These are phyloP conservation scores for Massariosphaeria phaeospora DNA, from an alignment of 495 filamentous ascomycete species.

Conservation along the genomic window DNA sequence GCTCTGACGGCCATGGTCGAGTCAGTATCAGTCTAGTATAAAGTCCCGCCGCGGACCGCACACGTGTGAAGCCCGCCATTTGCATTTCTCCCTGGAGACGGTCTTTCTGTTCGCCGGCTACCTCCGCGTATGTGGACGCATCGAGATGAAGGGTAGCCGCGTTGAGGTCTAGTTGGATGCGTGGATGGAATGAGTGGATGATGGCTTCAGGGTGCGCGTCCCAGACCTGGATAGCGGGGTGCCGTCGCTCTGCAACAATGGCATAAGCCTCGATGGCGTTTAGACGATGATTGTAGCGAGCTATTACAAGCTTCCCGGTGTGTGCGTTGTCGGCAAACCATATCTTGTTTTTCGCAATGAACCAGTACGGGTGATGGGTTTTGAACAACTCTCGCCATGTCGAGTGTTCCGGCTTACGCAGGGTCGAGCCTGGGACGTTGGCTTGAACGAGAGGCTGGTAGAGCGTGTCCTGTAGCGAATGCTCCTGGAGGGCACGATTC, in stretches of 20 bases:
- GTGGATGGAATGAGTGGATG: conserved; percentile 68
- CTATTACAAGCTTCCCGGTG: conserved; percentile 64
- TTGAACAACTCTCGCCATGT: conserved; percentile 55
- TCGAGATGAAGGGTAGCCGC: conserved; percentile 60
- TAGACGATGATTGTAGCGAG: conserved; percentile 63
- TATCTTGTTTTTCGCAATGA: conserved; percentile 68
- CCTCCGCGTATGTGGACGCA: conserved; percentile 30
- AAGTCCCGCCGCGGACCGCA: conserved; percentile 37
- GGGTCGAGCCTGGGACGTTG: conserved; percentile 16
- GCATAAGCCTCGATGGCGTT: conserved; percentile 78
- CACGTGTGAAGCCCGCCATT: conserved; percentile 49
- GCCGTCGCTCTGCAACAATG: conserved; percentile 58
- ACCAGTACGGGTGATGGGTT: conserved; percentile 77
- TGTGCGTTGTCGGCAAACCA: conserved; percentile 78
- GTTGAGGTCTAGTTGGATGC: conserved; percentile 62
- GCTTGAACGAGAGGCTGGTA: conserved; percentile 37
- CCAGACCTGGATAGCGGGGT: conserved; percentile 56
- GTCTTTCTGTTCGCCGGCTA: background rate
- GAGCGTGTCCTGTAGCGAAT: conserved; percentile 34
- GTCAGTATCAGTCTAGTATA: conserved; percentile 46
- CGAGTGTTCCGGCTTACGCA: conserved; percentile 19
- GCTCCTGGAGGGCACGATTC: conserved; percentile 31
- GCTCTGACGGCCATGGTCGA: conserved; percentile 43
- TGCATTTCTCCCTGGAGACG: conserved; percentile 42
- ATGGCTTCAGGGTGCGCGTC: conserved; percentile 60